phyloP scores from a whole-genome alignment of 1,139 yeast genomes.

The Debaryomycetaceae sp. region DNA sequence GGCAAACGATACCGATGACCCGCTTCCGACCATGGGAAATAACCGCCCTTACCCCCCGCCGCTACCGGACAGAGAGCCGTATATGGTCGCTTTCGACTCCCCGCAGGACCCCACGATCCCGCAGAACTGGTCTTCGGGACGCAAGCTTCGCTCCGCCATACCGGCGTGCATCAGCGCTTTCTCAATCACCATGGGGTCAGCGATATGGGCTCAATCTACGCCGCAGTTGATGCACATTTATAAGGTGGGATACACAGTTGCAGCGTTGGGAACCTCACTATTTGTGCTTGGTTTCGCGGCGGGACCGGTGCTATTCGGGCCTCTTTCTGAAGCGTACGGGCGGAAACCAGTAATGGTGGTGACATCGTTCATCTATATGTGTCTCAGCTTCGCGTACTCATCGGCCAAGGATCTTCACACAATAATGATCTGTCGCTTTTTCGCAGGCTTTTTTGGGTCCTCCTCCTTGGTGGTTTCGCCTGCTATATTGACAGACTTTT shows the following conservation, averaged over 20 bases:
- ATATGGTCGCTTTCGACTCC: slow-evolving; percentile 50
- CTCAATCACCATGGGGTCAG: slow-evolving; percentile 49
- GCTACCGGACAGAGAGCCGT: slow-evolving; percentile 39
- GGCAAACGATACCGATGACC: slow-evolving; percentile 19
- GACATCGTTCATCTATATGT: slow-evolving; percentile 43
- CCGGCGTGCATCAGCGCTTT: slow-evolving; percentile 18
- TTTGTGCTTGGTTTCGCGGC: slow-evolving; percentile 76
- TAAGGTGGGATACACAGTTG: slow-evolving; percentile 44
- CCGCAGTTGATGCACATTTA: slow-evolving; percentile 28
- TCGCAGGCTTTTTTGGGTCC: slow-evolving; percentile 68
- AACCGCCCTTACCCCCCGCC: slow-evolving; percentile 42
- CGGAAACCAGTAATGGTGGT: slow-evolving; percentile 47
- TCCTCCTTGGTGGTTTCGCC: slow-evolving; percentile 79
- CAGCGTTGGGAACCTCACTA: slow-evolving; percentile 56
- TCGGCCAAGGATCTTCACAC: slow-evolving; percentile 67
- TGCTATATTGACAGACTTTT: slow-evolving; percentile 73
- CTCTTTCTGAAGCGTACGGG: slow-evolving; percentile 67
- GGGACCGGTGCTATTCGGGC: slow-evolving; percentile 78
- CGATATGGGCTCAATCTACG: slow-evolving; percentile 48
- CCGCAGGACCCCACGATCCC: slow-evolving; percentile 53
- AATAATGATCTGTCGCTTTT: slow-evolving; percentile 60
- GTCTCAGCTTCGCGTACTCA: slow-evolving; percentile 63
- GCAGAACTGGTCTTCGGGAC: slow-evolving; percentile 42
- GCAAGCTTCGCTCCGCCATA: slow-evolving; percentile 17
- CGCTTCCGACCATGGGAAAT: slow-evolving; percentile 44